Base-by-base conservation (phyloP, 2,329 filamentous ascomycete species). In the Calonectria multiphialidica region DNA sequence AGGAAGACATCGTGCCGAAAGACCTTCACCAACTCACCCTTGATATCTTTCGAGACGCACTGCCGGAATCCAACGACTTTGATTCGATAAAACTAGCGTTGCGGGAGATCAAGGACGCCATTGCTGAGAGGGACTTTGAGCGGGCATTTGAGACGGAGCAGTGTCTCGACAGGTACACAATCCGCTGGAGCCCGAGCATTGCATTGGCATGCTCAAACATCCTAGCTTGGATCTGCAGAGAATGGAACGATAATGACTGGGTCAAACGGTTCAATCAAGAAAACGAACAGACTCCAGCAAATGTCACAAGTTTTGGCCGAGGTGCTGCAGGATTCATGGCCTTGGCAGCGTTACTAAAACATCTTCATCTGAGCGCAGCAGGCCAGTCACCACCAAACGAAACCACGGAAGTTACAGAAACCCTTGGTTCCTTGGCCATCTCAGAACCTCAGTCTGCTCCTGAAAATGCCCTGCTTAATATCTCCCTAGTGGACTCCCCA, bases 131-230 rank as follows among this genome's bases (percentile, higher is more conserved):
- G 13, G 53, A 59, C 35, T 40, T 59, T 59, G 53, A 21, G 13
- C 53, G 53, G 7, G 53, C 53, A 28, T 59, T 59, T 28, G 53
- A 25, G 35, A 59, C 53, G 21, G 53, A 59, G 33, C 33, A 59
- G 53, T 59, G 53, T 33, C 40, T 40, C 33, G 53, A 59, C n/a
- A 59, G 53, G 53, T 59, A 59, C 53, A 59, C 53, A 28, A 21
- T 59, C 21, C 53, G 53, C 21, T 59, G 53, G 53, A 28, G 53
- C 15, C 53, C 53, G 33, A 59, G 53, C 35, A 59, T 25, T 21
- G 35, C 53, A 40, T 59, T 59, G 21, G 53, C 35, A 59, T 59
- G 35, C 9, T 59, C 53, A 25, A 59, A 59, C 35, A 40, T 59
- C 13, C 35, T 59, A 4, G 53, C 53, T 59, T 59, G 53, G 53